These are phyloP conservation scores for Cystofilobasidium capitatum DNA, from an alignment of 768 basidiomycete genomes.

Conservation along the genomic window DNA sequence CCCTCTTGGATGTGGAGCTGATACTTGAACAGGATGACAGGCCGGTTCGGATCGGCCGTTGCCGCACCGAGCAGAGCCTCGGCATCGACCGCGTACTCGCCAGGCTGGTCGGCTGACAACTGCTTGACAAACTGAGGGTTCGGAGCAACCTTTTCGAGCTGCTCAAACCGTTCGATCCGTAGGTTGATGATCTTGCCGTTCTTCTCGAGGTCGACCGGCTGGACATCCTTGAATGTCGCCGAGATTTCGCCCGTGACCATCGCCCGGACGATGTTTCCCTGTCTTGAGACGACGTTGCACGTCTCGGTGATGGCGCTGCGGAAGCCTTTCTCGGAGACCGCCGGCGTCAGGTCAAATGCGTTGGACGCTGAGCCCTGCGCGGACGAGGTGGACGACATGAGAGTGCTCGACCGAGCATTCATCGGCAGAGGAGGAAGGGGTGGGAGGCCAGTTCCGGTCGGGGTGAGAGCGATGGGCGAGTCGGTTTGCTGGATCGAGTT, in stretches of 20 bases:
- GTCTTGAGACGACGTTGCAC: conserved; percentile 40
- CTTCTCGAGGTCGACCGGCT: background rate
- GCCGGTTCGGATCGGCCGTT: background rate
- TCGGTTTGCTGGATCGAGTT: conserved; percentile 15
- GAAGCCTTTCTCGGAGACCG: conserved; percentile 27
- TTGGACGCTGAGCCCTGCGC: conserved; percentile 22
- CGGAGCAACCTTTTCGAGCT: conserved; percentile 43
- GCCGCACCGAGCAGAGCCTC: conserved; percentile 34
- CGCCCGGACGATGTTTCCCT: conserved; percentile 36
- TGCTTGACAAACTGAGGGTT: conserved; percentile 40
- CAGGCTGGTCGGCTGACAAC: conserved; percentile 31
- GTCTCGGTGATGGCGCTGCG: conserved; percentile 41
- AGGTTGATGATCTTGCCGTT: conserved; percentile 33
- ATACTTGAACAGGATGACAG: conserved; percentile 41
- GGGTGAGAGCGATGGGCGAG: conserved; percentile 11
- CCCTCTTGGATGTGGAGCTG: conserved; percentile 38
- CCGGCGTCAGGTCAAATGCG: conserved; percentile 35
- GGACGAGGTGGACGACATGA: conserved; percentile 30
- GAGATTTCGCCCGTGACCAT: conserved; percentile 43
- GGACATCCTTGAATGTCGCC: conserved; percentile 29
- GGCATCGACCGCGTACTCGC: conserved; percentile 37
- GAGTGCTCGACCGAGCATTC: conserved; percentile 27
- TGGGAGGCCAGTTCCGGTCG: conserved; percentile 21
- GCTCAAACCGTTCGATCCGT: conserved; percentile 38
- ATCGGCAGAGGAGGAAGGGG: conserved; percentile 23